phyloP scores from a whole-genome alignment of 805 yeast species.

The Limtongozyma cylindracea region DNA sequence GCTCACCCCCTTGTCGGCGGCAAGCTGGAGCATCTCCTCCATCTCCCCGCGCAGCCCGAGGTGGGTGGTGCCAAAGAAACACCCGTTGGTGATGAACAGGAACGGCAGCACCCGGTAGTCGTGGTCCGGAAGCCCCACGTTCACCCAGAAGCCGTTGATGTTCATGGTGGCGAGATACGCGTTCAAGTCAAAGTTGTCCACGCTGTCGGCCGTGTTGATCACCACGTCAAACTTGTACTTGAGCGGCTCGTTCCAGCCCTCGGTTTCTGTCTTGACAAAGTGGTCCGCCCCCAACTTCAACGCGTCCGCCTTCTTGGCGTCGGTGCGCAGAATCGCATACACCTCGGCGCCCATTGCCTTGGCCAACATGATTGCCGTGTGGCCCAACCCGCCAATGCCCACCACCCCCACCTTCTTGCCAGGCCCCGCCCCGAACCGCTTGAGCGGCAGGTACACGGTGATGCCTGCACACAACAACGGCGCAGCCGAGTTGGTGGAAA shows the following conservation, averaged over 20 bases:
- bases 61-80: constrained; percentile 28
- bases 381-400: constrained; percentile 49
- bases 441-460: constrained; percentile 45
- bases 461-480: constrained; percentile 63
- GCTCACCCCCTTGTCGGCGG: constrained; percentile 26
- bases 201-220: constrained; percentile 16
- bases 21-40: constrained; percentile 35
- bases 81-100: constrained; percentile 22
- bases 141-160: constrained; percentile 29
- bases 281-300: constrained; percentile 23
- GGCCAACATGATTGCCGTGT: constrained; percentile 32
- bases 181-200: constrained; percentile 20
- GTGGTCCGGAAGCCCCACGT: constrained; percentile 44
- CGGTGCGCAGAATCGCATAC: constrained; percentile 24
- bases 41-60: constrained; percentile 43
- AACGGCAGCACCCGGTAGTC: constrained; percentile 20
- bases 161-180: constrained; percentile 21
- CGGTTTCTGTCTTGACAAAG: constrained; percentile 27
- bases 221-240: constrained; percentile 4
- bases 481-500: constrained; percentile 29
- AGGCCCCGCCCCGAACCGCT: constrained; percentile 12
- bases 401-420: constrained; percentile 26
- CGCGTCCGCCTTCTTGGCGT: constrained; percentile 21
- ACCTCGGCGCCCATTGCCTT: constrained; percentile 37
- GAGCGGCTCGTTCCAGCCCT: constrained; percentile 10